phyloP scores from a whole-genome alignment of 345 rosid species.

The Ceriops decandra region DNA sequence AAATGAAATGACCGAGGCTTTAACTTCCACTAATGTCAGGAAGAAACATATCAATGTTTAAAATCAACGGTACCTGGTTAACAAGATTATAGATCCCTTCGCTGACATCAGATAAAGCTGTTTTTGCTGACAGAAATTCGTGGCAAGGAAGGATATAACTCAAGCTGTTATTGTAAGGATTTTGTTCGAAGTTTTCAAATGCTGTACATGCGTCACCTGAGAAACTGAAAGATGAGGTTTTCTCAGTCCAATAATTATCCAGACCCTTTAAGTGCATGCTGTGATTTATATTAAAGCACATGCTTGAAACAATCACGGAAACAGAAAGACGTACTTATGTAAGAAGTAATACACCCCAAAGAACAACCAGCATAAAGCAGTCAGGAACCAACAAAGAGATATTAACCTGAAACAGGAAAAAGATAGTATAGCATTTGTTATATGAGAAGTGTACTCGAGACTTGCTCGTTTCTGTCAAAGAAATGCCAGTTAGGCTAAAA shows the following conservation, averaged over 20 bases:
- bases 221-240: constrained; percentile 36
- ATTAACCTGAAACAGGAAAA: constrained; percentile 42
- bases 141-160: constrained; percentile 67
- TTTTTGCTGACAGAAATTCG: constrained; percentile 45
- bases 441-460: not conserved
- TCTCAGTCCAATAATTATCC: not conserved
- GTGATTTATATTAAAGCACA: not conserved
- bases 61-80: constrained; percentile 29
- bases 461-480: not conserved
- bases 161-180: constrained; percentile 62
- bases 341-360: constrained; percentile 59
- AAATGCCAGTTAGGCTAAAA: not conserved
- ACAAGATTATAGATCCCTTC: constrained; percentile 49
- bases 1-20: no score
- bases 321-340: constrained; percentile 35
- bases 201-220: constrained; percentile 55
- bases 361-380: constrained; percentile 54
- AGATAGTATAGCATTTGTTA: not conserved
- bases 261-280: not conserved
- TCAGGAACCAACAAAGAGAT: constrained; percentile 52
- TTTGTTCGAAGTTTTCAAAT: constrained; percentile 47
- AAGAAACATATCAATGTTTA: not conserved
- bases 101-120: constrained; percentile 43
- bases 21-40: no score
- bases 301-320: not conserved